phyloP scores from a whole-genome alignment of 768 basidiomycete genomes.

The Rhizopogon vinicolor region DNA sequence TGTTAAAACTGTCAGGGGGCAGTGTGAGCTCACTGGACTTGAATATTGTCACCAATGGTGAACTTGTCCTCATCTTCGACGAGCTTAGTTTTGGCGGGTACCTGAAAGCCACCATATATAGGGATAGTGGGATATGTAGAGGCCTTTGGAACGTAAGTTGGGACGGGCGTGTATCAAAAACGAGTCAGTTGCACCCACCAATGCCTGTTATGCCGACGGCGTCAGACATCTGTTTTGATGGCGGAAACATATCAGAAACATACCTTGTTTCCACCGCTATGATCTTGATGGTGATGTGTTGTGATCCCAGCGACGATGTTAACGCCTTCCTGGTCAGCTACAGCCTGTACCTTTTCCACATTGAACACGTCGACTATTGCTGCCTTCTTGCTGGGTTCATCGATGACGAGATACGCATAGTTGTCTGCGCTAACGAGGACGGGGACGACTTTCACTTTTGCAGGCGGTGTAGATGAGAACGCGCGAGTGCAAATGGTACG shows the following conservation, averaged over 20 bases:
- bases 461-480: conserved; percentile 11
- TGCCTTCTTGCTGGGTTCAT: conserved; percentile 60
- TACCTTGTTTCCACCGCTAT: conserved; percentile 84
- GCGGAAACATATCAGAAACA: conserved; percentile 6
- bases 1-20: neutral
- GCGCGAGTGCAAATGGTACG: conserved; percentile 6
- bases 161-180: conserved; percentile 5
- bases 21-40: conserved; percentile 46
- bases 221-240: neutral
- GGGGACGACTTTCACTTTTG: conserved; percentile 68
- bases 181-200: conserved; percentile 19
- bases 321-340: conserved; percentile 59
- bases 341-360: conserved; percentile 58
- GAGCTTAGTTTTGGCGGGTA: conserved; percentile 61
- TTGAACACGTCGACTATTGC: conserved; percentile 83
- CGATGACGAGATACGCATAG: conserved; percentile 80
- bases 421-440: conserved; percentile 81
- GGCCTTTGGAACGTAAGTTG: conserved; percentile 33
- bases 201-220: conserved; percentile 10
- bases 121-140: conserved; percentile 39
- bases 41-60: conserved; percentile 59
- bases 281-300: conserved; percentile 91
- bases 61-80: conserved; percentile 84
- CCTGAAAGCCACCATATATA: conserved; percentile 77
- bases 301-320: conserved; percentile 72